Conservation (phyloP, 2,329 filamentous ascomycete genomes). For the Calonectria hongkongensis region DNA sequence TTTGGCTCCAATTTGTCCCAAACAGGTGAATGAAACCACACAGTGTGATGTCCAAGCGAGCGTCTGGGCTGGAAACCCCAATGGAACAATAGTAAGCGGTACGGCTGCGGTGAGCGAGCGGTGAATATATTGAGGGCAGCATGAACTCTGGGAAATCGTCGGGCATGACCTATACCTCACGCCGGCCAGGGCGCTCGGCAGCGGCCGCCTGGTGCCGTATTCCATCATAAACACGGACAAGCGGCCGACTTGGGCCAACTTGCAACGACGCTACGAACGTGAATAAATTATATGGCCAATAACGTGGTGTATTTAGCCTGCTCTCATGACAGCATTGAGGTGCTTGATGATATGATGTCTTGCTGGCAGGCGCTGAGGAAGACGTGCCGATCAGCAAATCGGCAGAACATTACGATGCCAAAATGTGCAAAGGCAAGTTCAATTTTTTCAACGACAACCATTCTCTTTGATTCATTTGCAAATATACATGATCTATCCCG, state of each 20-base stretch:
- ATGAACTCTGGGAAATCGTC: neutral
- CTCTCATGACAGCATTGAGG: neutral
- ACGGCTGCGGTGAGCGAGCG: neutral
- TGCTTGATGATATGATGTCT: neutral
- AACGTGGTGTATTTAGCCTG: neutral
- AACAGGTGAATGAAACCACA: neutral
- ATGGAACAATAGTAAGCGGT: neutral
- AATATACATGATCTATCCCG: conserved; percentile 57
- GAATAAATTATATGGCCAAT: neutral
- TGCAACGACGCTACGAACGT: neutral
- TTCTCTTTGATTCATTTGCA: conserved; percentile 56
- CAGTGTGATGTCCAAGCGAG: neutral
- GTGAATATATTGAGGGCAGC: neutral
- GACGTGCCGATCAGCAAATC: neutral
- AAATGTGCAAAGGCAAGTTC: conserved; percentile 22
- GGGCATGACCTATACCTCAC: neutral
- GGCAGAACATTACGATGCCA: neutral
- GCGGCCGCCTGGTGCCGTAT: neutral
- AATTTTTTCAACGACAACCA: conserved; percentile 46
- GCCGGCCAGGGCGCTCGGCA: neutral
- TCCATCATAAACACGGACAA: neutral
- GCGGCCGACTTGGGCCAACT: neutral
- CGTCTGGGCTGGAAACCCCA: conserved; percentile 20
- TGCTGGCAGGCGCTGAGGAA: neutral
- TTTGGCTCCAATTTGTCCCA: conserved; percentile 14